Evolutionary conservation across 768 basidiomycete genomes (phyloP).

Genomic region (Harrya chromipes): DNA sequence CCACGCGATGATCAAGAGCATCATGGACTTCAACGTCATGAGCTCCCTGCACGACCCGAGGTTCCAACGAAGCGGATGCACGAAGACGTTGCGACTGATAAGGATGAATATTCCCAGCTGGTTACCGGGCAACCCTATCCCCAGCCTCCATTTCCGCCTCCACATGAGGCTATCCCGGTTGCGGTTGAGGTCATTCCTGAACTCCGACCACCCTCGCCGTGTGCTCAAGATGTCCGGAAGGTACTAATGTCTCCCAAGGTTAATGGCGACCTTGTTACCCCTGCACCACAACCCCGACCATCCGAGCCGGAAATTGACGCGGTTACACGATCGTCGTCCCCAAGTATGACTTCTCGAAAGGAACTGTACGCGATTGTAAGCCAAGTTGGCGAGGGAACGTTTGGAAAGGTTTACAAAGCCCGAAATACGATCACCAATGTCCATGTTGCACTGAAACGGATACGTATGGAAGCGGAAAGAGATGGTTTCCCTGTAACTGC

Average conservation of each 20-base stretch:
- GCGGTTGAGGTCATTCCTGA: constrained; percentile 11
- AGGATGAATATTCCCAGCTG: constrained; percentile 17
- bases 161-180: constrained; percentile 11
- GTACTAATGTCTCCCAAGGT: constrained; percentile 22
- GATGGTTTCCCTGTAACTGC: constrained; percentile 99
- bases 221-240: constrained; percentile 19
- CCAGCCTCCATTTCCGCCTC: neutral
- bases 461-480: constrained; percentile 95
- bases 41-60: constrained; percentile 19
- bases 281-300: constrained; percentile 17
- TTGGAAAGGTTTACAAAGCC: constrained; percentile 98
- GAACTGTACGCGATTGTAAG: constrained; percentile 84
- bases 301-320: constrained; percentile 24
- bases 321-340: constrained; percentile 28
- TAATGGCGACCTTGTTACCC: constrained; percentile 21
- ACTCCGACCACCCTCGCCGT: constrained; percentile 16
- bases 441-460: constrained; percentile 90
- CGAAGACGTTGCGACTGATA: constrained; percentile 20
- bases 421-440: constrained; percentile 72
- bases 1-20: constrained; percentile 74
- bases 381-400: constrained; percentile 98
- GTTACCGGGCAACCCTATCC: constrained; percentile 1
- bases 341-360: constrained; percentile 30
- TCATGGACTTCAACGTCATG: constrained; percentile 20
- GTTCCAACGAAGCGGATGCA: constrained; percentile 28